phyloP scores from a whole-genome alignment of 2,329 filamentous ascomycete genomes.

The Trichoderma atroviride region DNA sequence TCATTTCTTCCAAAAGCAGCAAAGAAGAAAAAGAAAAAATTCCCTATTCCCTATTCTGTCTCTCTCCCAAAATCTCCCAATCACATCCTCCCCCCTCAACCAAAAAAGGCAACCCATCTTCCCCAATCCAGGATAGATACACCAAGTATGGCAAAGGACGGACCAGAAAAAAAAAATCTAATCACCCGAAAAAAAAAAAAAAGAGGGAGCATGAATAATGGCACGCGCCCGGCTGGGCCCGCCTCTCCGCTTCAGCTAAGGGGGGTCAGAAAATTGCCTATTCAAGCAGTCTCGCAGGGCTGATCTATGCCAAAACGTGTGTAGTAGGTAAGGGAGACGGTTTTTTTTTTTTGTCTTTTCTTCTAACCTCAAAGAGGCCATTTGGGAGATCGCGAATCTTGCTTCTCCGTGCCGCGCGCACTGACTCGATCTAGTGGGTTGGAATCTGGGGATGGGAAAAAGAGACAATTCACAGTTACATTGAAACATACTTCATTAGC shows the following conservation, averaged over 20 bases:
- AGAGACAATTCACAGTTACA: conserved; percentile 3
- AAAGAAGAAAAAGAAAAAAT: no score
- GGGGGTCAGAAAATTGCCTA: conserved; percentile 22
- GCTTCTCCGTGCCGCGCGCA: background rate
- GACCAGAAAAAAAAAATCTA: conserved; percentile 27
- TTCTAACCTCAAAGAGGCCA: conserved; percentile 19
- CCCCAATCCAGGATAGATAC: conserved; percentile 26
- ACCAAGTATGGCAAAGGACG: conserved; percentile 1
- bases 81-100: conserved; percentile 22
- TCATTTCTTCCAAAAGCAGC: background rate
- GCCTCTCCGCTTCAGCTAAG: background rate
- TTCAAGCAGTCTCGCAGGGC: conserved; percentile 15
- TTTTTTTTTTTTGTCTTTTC: background rate
- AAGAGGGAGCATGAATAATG: background rate
- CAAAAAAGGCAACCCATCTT: conserved; percentile 29
- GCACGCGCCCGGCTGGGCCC: background rate
- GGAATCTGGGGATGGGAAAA: background rate
- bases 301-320: conserved; percentile 16
- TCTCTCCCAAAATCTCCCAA: conserved; percentile 16
- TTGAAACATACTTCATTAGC: background rate
- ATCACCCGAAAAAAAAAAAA: conserved; percentile 4
- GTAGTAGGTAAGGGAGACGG: background rate
- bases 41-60: background rate
- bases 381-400: conserved; percentile 10
- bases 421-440: background rate